Evolutionary conservation across 2,329 filamentous ascomycete genomes (phyloP).

Genomic region (Diplodia seriata): DNA sequence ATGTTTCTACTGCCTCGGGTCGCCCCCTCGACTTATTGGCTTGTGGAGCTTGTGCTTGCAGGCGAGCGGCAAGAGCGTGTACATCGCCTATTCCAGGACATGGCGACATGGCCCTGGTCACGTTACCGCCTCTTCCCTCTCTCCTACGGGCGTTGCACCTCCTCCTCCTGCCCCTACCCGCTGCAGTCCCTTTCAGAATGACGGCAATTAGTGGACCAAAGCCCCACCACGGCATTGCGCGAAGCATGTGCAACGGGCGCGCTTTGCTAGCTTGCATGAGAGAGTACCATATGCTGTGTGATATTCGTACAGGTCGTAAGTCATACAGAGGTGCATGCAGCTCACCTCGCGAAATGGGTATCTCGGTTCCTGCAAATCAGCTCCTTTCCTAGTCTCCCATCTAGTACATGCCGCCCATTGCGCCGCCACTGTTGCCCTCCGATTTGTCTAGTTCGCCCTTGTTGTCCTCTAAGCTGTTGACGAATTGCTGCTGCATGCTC

Average conservation of each 20-base stretch:
- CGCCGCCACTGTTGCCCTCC: constrained; percentile 7
- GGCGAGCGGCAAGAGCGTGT: neutral
- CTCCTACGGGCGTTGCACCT: neutral
- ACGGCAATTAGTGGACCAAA: neutral
- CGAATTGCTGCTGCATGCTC: constrained; percentile 30
- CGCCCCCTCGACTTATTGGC: neutral
- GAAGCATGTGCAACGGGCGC: neutral
- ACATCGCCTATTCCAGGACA: neutral
- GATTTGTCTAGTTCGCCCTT: constrained; percentile 19
- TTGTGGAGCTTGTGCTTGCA: neutral
- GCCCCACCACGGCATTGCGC: neutral
- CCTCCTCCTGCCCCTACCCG: neutral
- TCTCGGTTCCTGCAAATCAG: constrained; percentile 22
- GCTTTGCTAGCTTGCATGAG: neutral
- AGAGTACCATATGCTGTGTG: constrained; percentile 12
- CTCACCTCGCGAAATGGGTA: constrained; percentile 30
- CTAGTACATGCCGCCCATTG: constrained; percentile 16
- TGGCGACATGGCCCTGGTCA: neutral
- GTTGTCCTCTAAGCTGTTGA: constrained; percentile 25
- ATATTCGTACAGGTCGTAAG: constrained; percentile 9
- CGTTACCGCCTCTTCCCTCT: neutral
- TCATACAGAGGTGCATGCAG: constrained; percentile 22
- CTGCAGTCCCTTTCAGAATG: neutral
- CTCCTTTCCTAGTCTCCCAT: neutral
- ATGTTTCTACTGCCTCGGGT: constrained; percentile 1